Conservation (phyloP, 805 yeast genomes). For the Starmerella floris region DNA sequence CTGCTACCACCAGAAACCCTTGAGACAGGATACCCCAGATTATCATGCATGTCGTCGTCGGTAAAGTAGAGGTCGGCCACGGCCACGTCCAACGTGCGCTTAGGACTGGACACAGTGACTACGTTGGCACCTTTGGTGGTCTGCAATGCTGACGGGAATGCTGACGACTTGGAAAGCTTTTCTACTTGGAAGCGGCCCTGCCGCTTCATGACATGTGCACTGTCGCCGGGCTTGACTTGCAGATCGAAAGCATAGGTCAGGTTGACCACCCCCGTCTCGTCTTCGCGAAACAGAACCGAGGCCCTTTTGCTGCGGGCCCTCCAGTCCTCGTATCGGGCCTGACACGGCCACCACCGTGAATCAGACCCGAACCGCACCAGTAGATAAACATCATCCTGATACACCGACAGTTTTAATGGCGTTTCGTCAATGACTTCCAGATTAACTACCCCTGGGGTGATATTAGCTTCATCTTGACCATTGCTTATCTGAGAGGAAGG, state of each 20-base stretch:
- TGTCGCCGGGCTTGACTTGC: slow-evolving; percentile 8
- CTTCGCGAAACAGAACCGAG: slow-evolving; percentile 10
- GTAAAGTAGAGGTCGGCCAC: slow-evolving; percentile 10
- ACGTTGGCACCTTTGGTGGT: not conserved
- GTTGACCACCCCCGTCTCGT: slow-evolving; percentile 7
- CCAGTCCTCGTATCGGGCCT: slow-evolving; percentile 6
- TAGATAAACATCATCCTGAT: not conserved
- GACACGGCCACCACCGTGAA: slow-evolving; percentile 16
- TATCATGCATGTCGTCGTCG: slow-evolving; percentile 2
- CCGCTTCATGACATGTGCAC: slow-evolving; percentile 4
- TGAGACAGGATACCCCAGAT: not conserved
- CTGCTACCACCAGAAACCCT: not conserved
- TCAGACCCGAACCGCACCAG: slow-evolving; percentile 4
- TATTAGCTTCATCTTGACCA: not conserved
- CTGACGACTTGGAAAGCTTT: not conserved
- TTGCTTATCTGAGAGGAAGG: not conserved
- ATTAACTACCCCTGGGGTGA: not conserved
- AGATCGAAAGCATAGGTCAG: slow-evolving; percentile 3
- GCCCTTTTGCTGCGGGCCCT: not conserved
- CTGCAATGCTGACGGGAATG: not conserved
- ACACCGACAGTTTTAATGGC: slow-evolving; percentile 6
- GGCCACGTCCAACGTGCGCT: not conserved
- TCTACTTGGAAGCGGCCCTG: not conserved
- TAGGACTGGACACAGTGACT: not conserved
- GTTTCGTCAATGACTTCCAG: slow-evolving; percentile 16